Base-by-base conservation (phyloP, 1,284 basidiomycete genomes). In the Tylopilus sp. region DNA sequence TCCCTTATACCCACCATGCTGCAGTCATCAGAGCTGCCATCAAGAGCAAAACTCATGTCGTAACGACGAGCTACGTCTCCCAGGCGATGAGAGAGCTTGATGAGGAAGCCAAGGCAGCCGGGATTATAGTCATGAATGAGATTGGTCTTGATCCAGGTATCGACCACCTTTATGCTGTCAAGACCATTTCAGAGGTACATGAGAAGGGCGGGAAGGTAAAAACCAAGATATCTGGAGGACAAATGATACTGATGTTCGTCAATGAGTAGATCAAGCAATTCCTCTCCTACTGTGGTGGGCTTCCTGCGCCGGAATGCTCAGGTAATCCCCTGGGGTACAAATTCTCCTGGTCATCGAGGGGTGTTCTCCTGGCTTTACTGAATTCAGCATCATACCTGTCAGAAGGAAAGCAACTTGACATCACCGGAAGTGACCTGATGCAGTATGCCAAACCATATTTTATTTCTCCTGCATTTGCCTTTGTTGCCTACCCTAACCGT, bases 301-400 rank as follows among this genome's bases (percentile, higher is more conserved):
- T 98, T 52, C 96, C 96, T 63, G 95, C 96, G 4, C 96, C 97
- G 22, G 90, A 95, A 74, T 91, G 92, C 72, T 91, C 95, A 19
- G 91, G 92, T 77, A 99, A 99, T 85, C 97, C 98, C 12, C 92
- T 99, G 67, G 97, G 98, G 38, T 99, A 99, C 91, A 99, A 99
- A 82, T 99, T 99, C 86, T 98, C 96, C 47, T 99, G 98, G 98
- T 98, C 96, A 4, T 95, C 96, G 38, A 93, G 96, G 57, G 98
- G 97, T 66, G 96, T 98, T 57, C 91, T 99, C 60, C 92, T 99
- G 72, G 97, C 97, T 9, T 89, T 98, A 64, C 90, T 97, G 73
- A 99, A 99, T 87, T 87, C 89, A 57, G 98, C 96, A 55, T 91
- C 93, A n/a, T 96, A 91, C 81, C 84, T 93, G 77, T 84, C 89